phyloP scores from a whole-genome alignment of 1,284 basidiomycete species.

The Neonothopanus nambi region DNA sequence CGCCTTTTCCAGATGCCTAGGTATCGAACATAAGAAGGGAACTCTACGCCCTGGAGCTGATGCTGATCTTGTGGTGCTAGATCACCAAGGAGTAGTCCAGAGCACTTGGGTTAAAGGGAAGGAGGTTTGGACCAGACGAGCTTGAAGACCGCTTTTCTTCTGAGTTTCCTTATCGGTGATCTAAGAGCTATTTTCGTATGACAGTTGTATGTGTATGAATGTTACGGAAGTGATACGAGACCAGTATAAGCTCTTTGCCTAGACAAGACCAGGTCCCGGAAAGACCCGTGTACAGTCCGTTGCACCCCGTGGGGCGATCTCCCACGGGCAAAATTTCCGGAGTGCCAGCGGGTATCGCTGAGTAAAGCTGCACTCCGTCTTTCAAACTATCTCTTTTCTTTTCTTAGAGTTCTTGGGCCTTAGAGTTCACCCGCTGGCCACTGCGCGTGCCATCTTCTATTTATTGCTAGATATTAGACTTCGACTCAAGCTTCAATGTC shows the following conservation, averaged over 20 bases:
- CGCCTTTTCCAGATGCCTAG: conserved; percentile 56
- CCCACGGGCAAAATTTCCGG: no score
- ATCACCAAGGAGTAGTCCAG: conserved; percentile 65
- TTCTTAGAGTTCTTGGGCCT: background rate
- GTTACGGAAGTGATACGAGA: no score
- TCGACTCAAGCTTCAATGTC: conserved; percentile 21
- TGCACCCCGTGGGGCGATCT: no score
- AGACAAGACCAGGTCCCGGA: no score
- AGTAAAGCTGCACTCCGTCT: background rate
- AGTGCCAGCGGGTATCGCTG: no score
- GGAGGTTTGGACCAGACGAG: conserved; percentile 56
- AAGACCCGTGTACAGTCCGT: no score
- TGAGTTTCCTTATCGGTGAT: background rate
- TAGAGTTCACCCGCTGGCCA: no score
- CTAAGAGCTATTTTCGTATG: background rate
- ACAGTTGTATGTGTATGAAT: background rate
- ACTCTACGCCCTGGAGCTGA: conserved; percentile 78
- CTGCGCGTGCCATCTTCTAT: background rate
- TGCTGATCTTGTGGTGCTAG: conserved; percentile 80
- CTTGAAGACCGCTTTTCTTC: background rate
- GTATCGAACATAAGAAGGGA: conserved; percentile 79
- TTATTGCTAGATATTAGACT: background rate
- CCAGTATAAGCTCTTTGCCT: no score
- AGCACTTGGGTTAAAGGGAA: conserved; percentile 83
- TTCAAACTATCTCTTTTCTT: conserved; percentile 2